A percentile compares a stretch with the other conserved stretches of the same genome.
Evolutionary conservation across 257 asterid genomes (phyloP).

Genomic region (Solanum rostratum): DNA sequence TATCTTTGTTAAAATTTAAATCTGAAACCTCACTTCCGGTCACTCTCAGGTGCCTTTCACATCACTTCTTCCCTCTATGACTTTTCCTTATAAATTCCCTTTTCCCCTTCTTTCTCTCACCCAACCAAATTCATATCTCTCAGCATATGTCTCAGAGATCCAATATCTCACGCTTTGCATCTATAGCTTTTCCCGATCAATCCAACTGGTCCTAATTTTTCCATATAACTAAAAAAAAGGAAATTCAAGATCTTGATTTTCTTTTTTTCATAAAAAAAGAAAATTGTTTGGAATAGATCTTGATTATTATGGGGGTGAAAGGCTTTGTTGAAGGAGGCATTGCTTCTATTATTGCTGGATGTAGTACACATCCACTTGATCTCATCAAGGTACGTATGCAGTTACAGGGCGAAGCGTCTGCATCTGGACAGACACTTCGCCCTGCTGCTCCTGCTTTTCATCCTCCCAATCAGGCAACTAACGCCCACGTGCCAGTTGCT

Average conservation of each 20-base stretch:
- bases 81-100: conserved; percentile 19
- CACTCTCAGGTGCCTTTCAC: too few relatives aligned
- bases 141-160: conserved; percentile 76
- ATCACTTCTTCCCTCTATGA: not conserved
- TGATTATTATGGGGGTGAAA: conserved; percentile 46
- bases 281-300: not conserved
- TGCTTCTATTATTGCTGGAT: conserved; percentile 81
- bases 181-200: conserved; percentile 55
- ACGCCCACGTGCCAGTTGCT: conserved; percentile 11
- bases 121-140: not conserved
- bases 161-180: conserved; percentile 69
- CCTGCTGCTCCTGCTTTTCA: conserved; percentile 56
- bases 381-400: conserved; percentile 84
- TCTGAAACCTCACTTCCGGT: too few relatives aligned
- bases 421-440: conserved; percentile 19
- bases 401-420: conserved; percentile 56
- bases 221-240: not conserved
- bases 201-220: conserved; percentile 39
- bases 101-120: not conserved
- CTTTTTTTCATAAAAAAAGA: not conserved
- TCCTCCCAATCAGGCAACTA: conserved; percentile 3
- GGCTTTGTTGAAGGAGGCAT: conserved; percentile 93
- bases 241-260: not conserved
- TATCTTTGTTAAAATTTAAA: too few relatives aligned
- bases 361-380: conserved; percentile 78